Evolutionary conservation across 106 monocot species (phyloP).

Genomic region (Xerophyta viscosa): DNA sequence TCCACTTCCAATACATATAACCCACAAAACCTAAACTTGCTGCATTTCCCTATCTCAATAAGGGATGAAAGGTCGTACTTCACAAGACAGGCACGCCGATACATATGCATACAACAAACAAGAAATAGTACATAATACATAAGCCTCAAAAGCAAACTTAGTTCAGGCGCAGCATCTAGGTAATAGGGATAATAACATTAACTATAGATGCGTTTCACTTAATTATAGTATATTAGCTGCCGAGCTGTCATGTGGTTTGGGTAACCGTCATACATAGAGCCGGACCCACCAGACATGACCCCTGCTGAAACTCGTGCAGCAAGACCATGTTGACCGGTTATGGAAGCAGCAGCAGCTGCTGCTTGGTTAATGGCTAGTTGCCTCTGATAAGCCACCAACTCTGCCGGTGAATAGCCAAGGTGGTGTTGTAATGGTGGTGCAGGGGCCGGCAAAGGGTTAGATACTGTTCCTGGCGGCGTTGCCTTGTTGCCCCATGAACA

Average conservation of each 20-base stretch:
- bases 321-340: constrained; percentile 45
- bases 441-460: constrained; percentile 62
- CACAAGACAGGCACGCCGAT: no score
- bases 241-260: constrained; percentile 39
- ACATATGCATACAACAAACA: no score
- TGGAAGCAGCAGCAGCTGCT: constrained; percentile 20
- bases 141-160: no score
- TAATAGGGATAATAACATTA: no score
- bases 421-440: constrained; percentile 36
- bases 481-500: constrained; percentile 84
- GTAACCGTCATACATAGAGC: constrained; percentile 52
- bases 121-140: no score
- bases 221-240: constrained; percentile 71
- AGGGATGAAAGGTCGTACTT: no score
- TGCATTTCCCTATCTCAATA: no score
- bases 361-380: constrained; percentile 45
- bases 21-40: no score
- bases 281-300: constrained; percentile 35
- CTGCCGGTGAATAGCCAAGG: constrained; percentile 39
- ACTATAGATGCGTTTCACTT: not conserved
- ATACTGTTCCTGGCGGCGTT: constrained; percentile 50
- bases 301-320: constrained; percentile 30
- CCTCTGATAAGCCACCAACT: constrained; percentile 64
- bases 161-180: no score
- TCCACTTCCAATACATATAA: no score